Base-by-base conservation (phyloP, 139 green algal species). In the Chlamydomonas sp. region DNA sequence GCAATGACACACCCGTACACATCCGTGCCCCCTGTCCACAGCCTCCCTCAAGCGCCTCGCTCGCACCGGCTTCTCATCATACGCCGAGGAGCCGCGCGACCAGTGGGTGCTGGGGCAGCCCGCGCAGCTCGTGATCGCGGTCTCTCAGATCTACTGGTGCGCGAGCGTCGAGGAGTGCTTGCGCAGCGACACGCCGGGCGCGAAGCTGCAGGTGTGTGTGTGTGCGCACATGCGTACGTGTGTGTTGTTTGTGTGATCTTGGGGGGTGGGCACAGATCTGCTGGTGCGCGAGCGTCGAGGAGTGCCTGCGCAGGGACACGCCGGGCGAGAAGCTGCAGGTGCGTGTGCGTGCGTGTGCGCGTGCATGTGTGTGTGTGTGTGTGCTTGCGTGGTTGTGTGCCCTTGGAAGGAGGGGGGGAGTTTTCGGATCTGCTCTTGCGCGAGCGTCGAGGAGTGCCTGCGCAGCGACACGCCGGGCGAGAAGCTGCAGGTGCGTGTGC, bases 71-170 rank as follows among this genome's bases (percentile, higher is more conserved):
- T 87, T 81, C 75, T 35, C 75, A 5, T 73, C 39, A 16, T 96
- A 94, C 64, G 43, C 71, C 0, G 79, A 84, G 67, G 74, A 83
- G 70, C 70, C 76, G 3, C 79, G 90, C 38, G 68, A 57, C 29
- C 71, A 87, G 37, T 96, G 90, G 90, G 79, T 96, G 69, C 80
- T 90, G 48, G 59, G 86, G 57, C 85, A 94, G 71, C 85, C 90
- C 22, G 85, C 83, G 36, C 90, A 96, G 83, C 81, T 96, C 54
- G 89, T 94, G 33, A 72, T 96, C n/a, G 79, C 83, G 33, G 74
- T 93, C 16, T 85, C 76, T 68, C 87, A 93, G 73, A 74, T 83
- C n/a, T 91, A 86, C 72, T 96, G 89, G 89, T 89, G 83, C 65
- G 34, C 70, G 13, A 85, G 69, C 8, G 83, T 91, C 34, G 87